phyloP scores from a whole-genome alignment of 2,329 filamentous ascomycete species.

The Trichoderma sp. region DNA sequence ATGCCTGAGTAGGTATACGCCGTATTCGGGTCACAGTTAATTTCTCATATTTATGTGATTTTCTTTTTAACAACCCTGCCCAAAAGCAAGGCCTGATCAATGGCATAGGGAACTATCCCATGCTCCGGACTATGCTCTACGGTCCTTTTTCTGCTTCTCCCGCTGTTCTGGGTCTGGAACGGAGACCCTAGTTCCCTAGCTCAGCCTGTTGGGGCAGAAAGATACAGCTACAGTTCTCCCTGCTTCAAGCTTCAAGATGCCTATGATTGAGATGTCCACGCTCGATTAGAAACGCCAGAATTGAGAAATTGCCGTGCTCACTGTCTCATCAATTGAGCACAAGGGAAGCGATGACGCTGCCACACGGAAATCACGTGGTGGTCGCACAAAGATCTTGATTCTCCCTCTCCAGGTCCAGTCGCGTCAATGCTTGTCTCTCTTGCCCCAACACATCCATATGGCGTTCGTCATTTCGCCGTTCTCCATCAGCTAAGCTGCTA shows the following conservation, averaged over 20 bases:
- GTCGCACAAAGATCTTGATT: neutral
- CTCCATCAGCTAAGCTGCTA: neutral
- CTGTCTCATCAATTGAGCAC: neutral
- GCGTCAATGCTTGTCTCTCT: neutral
- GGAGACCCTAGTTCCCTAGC: neutral
- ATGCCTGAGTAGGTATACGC: conserved; percentile 18
- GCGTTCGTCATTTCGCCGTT: neutral
- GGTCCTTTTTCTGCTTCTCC: neutral
- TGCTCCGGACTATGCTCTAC: neutral
- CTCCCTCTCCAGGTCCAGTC: neutral
- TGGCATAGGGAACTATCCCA: neutral
- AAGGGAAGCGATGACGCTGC: neutral
- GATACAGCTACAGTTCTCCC: neutral
- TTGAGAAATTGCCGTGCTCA: neutral
- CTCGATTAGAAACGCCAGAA: neutral
- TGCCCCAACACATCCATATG: neutral
- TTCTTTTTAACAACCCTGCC: neutral
- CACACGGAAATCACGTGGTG: neutral
- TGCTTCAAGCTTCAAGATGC: neutral
- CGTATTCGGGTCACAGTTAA: conserved; percentile 7
- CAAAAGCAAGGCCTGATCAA: neutral
- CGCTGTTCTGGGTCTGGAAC: conserved; percentile 1
- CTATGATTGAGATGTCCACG: neutral
- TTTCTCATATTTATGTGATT: conserved; percentile 3
- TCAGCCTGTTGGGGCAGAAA: neutral